Percentiles rank a stretch among this genome's conserved stretches.
Evolutionary conservation across 768 basidiomycete genomes (phyloP).

Genomic region (Leccinum truebloodii): DNA sequence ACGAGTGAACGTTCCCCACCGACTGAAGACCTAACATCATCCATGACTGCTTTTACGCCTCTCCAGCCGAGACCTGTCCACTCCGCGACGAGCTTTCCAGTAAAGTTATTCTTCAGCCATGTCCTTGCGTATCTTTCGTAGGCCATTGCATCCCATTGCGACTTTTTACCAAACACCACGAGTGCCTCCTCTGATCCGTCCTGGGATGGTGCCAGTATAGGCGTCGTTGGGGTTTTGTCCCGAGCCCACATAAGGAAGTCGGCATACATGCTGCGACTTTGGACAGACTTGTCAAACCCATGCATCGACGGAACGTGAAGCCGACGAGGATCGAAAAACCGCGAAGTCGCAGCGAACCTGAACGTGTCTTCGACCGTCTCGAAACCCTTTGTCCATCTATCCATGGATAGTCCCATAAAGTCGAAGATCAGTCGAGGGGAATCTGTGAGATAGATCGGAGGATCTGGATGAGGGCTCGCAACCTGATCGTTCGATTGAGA

Average conservation of each 20-base stretch:
- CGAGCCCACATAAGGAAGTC: conserved; percentile 56
- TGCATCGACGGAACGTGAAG: conserved; percentile 37
- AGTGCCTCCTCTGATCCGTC: conserved; percentile 47
- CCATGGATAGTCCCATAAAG: conserved; percentile 60
- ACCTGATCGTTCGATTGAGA: conserved; percentile 30
- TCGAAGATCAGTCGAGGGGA: conserved; percentile 50
- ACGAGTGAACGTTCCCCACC: conserved; percentile 51
- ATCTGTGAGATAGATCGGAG: conserved; percentile 49
- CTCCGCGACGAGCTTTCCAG: conserved; percentile 50
- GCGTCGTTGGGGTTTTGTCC: conserved; percentile 18
- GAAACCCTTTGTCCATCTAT: conserved; percentile 55
- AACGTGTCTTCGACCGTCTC: conserved; percentile 53
- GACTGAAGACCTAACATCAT: conserved; percentile 43
- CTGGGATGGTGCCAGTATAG: conserved; percentile 14
- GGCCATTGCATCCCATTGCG: conserved; percentile 44
- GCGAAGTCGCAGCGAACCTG: conserved; percentile 55
- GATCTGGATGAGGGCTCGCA: conserved; percentile 30
- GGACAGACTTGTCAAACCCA: conserved; percentile 44
- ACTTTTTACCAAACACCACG: conserved; percentile 50
- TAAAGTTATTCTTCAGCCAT: conserved; percentile 47
- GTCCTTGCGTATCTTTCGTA: conserved; percentile 28
- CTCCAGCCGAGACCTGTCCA: conserved; percentile 54
- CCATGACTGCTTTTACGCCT: conserved; percentile 54
- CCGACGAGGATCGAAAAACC: conserved; percentile 49
- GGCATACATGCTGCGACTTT: conserved; percentile 55